These are phyloP conservation scores for Saksenaea vasiformis DNA, from an alignment of 371 early-diverging fungal genomes.

Conservation along the genomic window DNA sequence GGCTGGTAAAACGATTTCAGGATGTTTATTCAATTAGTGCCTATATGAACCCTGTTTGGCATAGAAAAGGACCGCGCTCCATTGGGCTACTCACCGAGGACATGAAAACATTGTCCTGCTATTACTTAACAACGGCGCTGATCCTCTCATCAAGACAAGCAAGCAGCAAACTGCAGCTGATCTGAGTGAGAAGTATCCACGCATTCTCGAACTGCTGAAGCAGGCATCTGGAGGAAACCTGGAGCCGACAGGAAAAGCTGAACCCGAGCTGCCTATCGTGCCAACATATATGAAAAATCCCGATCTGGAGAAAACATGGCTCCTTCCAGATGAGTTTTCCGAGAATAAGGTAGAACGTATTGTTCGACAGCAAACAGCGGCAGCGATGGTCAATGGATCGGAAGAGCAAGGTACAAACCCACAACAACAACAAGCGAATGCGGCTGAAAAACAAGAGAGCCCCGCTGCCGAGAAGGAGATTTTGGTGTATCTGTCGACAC, in stretches of 20 bases:
- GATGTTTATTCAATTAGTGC: neutral
- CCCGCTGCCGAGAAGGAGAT: slow-evolving; percentile 45
- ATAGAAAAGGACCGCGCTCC: slow-evolving; percentile 64
- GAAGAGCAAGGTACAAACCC: neutral
- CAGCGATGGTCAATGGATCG: slow-evolving; percentile 8
- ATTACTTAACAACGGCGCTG: slow-evolving; percentile 61
- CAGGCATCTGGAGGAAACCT: neutral
- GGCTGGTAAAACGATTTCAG: slow-evolving; percentile 52
- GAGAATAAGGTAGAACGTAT: slow-evolving; percentile 45
- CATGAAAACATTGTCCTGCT: slow-evolving; percentile 55
- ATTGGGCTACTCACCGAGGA: slow-evolving; percentile 72
- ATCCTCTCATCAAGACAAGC: slow-evolving; percentile 48
- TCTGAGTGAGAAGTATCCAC: slow-evolving; percentile 52
- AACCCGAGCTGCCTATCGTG: slow-evolving; percentile 51
- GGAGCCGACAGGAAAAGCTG: slow-evolving; percentile 12
- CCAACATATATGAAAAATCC: slow-evolving; percentile 74
- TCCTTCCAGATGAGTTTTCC: slow-evolving; percentile 66
- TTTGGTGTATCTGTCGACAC: slow-evolving; percentile 42
- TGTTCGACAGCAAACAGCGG: slow-evolving; percentile 26
- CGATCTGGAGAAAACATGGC: slow-evolving; percentile 73
- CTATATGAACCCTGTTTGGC: neutral
- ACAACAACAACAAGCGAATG: neutral
- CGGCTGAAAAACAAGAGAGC: neutral
- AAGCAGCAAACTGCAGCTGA: slow-evolving; percentile 64
- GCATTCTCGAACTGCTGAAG: slow-evolving; percentile 40